These are phyloP conservation scores for Dryas drummondii DNA, from an alignment of 306 rosid species.

Conservation along the genomic window DNA sequence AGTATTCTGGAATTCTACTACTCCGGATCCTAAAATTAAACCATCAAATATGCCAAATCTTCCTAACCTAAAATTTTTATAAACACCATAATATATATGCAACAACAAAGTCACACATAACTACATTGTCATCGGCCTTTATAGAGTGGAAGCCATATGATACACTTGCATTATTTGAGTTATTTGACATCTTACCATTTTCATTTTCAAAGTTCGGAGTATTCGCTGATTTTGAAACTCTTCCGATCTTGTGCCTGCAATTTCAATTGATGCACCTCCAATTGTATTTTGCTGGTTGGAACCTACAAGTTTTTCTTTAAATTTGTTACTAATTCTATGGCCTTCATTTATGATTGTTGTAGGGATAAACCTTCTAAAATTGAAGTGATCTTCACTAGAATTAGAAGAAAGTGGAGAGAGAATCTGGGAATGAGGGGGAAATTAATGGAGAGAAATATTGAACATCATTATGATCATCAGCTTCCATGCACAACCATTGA, in stretches of 20 bases:
- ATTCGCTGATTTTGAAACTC: not conserved
- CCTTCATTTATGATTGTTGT: not conserved
- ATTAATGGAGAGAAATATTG: not conserved
- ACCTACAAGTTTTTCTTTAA: no score
- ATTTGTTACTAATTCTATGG: not conserved
- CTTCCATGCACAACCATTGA: not conserved
- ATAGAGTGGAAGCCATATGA: not conserved
- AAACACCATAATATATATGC: not conserved
- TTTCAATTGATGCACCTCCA: no score
- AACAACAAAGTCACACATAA: not conserved
- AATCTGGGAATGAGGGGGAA: not conserved
- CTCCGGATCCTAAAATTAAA: no score
- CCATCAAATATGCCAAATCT: not conserved
- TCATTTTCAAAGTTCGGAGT: not conserved
- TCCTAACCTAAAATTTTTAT: no score
- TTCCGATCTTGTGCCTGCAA: not conserved
- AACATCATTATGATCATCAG: not conserved
- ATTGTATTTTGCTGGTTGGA: no score
- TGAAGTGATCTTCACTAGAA: not conserved
- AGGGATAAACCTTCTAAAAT: not conserved
- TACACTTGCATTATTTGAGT: not conserved
- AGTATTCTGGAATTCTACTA: not conserved
- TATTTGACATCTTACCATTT: not conserved
- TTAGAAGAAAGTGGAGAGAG: not conserved
- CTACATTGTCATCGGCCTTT: not conserved